These are phyloP conservation scores for Stenocarpella maydis DNA, from an alignment of 2,329 filamentous ascomycete genomes.

Conservation along the genomic window DNA sequence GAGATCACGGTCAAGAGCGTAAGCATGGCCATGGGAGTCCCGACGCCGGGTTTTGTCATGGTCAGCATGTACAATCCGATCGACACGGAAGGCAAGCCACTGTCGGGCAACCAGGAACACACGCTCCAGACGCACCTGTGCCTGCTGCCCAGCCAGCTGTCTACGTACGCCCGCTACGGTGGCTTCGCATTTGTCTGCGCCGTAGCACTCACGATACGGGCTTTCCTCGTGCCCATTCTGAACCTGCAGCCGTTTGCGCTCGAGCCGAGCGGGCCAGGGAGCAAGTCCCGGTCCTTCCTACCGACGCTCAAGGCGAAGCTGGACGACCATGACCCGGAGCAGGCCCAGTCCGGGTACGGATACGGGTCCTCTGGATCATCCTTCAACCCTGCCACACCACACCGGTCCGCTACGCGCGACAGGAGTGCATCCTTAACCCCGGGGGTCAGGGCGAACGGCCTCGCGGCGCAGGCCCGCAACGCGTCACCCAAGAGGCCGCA, in stretches of 20 bases:
- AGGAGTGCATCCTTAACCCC: constrained; percentile 38
- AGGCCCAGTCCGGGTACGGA: constrained; percentile 38
- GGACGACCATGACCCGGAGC: constrained; percentile 54
- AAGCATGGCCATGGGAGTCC: constrained; percentile 95
- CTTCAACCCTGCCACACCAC: constrained; percentile 41
- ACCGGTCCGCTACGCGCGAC: constrained; percentile 39
- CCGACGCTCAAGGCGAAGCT: constrained; percentile 64
- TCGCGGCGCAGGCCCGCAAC: constrained; percentile 37
- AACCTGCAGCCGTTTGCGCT: constrained; percentile 63
- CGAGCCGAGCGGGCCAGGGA: constrained; percentile 45
- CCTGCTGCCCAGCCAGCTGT: constrained; percentile 86
- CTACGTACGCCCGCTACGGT: constrained; percentile 82
- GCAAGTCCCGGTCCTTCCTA: constrained; percentile 41
- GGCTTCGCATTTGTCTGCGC: constrained; percentile 65
- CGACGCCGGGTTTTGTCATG: constrained; percentile 85
- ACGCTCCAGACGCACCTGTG: constrained; percentile 92
- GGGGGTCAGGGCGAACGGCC: constrained; percentile 35
- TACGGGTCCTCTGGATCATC: constrained; percentile 47
- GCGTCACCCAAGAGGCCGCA: constrained; percentile 39
- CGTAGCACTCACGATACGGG: constrained; percentile 59
- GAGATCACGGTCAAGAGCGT: constrained; percentile 97
- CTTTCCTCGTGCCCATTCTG: constrained; percentile 64
- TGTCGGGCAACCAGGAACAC: constrained; percentile 51
- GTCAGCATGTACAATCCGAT: constrained; percentile 93
- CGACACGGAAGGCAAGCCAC: constrained; percentile 62